Evolutionary conservation across 768 basidiomycete species (phyloP).

Genomic region (Suillus ampliporus): DNA sequence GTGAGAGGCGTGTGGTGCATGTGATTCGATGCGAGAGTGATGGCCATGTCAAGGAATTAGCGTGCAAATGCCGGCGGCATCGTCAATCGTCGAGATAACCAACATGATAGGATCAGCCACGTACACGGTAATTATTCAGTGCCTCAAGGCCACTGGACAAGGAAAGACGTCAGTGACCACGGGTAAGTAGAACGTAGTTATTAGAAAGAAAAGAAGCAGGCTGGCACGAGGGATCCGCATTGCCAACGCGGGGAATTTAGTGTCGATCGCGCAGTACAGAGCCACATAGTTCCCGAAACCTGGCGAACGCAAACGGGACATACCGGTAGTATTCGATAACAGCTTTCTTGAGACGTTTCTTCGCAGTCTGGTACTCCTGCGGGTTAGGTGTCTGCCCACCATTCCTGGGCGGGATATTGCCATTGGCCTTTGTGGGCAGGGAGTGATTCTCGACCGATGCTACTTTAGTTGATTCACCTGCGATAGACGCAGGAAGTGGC

Average conservation of each 20-base stretch:
- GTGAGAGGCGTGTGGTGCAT: neutral
- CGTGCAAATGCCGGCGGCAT: neutral
- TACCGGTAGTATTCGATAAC: slow-evolving; percentile 84
- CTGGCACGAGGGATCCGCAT: neutral
- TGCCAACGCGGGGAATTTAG: neutral
- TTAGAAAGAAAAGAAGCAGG: neutral
- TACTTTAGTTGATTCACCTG: neutral
- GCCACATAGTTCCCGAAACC: neutral
- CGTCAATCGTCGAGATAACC: neutral
- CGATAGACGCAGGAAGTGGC: neutral
- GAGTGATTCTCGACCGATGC: slow-evolving; percentile 1
- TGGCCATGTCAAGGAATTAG: neutral
- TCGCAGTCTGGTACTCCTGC: slow-evolving; percentile 84
- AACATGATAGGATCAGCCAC: slow-evolving; percentile 21
- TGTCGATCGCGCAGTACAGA: neutral
- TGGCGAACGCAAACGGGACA: slow-evolving; percentile 18
- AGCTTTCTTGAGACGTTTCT: slow-evolving; percentile 83
- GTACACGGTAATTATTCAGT: slow-evolving; percentile 87
- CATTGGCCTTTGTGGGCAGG: slow-evolving; percentile 4
- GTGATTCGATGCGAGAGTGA: neutral
- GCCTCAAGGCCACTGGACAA: slow-evolving; percentile 71
- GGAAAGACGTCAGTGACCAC: neutral
- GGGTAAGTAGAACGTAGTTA: slow-evolving; percentile 4
- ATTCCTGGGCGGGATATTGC: neutral
- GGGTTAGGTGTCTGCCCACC: slow-evolving; percentile 50